phyloP scores from a whole-genome alignment of 371 early-diverging fungal genomes.

The Mortierella sp. region DNA sequence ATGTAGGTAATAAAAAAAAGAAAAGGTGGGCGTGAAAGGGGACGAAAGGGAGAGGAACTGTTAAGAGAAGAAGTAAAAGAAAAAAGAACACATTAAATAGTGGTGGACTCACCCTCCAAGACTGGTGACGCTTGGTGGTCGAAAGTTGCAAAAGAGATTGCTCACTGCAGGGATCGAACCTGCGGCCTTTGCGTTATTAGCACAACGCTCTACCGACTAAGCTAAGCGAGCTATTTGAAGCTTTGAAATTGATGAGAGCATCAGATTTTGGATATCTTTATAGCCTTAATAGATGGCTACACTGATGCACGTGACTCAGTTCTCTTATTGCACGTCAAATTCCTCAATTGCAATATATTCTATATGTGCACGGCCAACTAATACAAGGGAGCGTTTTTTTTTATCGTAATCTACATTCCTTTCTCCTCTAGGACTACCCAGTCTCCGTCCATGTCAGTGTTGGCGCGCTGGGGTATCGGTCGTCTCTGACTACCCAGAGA shows the following conservation, averaged over 20 bases:
- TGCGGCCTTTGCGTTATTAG: slow-evolving; percentile 29
- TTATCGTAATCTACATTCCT: background rate
- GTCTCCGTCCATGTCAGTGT: slow-evolving; percentile 27
- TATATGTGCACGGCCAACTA: background rate
- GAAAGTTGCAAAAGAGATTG: background rate
- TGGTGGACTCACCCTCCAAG: too few species aligned
- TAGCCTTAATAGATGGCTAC: too few species aligned
- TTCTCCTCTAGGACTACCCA: slow-evolving; percentile 21
- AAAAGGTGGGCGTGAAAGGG: background rate
- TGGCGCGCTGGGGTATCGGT: slow-evolving; percentile 13
- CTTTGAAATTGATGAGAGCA: too few species aligned
- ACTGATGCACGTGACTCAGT: too few species aligned
- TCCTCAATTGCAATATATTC: background rate
- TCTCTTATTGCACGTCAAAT: background rate
- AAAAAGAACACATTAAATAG: too few species aligned
- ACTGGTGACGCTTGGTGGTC: background rate
- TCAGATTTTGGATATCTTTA: too few species aligned
- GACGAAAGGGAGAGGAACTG: background rate
- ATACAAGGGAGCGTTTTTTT: too few species aligned
- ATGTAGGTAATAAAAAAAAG: background rate
- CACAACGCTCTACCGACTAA: slow-evolving; percentile 24
- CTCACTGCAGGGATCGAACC: slow-evolving; percentile 27
- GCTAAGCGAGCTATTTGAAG: slow-evolving; percentile 1
- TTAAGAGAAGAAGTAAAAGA: background rate
- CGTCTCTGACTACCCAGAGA: slow-evolving; percentile 1